These are phyloP conservation scores for Oryza australiensis DNA, from an alignment of 176 grass and related monocot species.

Conservation along the genomic window DNA sequence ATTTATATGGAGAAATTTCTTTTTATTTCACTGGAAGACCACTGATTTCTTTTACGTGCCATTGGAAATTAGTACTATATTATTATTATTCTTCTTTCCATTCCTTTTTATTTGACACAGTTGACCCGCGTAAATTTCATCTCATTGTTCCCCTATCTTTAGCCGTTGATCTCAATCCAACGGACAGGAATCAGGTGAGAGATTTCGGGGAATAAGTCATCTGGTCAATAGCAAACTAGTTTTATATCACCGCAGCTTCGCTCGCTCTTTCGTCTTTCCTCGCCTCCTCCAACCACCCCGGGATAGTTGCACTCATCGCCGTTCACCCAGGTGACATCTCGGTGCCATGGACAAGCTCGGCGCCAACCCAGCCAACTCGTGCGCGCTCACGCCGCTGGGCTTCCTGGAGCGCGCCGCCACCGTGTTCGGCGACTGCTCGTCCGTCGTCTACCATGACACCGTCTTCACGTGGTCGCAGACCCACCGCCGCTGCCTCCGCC, in stretches of 20 bases:
- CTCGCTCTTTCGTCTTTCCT: neutral
- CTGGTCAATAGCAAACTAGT: too few species aligned
- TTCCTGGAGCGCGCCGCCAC: constrained; percentile 70
- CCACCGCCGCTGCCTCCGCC: constrained; percentile 65
- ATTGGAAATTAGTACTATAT: too few species aligned
- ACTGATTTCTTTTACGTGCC: too few species aligned
- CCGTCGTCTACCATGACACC: constrained; percentile 66
- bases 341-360: constrained; percentile 44
- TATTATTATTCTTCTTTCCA: too few species aligned
- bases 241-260: neutral
- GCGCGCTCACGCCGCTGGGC: constrained; percentile 62
- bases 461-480: constrained; percentile 80
- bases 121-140: too few species aligned
- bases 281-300: neutral
- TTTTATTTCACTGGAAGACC: too few species aligned
- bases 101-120: too few species aligned
- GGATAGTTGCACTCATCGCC: neutral
- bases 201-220: too few species aligned
- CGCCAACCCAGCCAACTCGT: constrained; percentile 56
- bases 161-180: too few species aligned
- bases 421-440: constrained; percentile 61
- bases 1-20: too few species aligned
- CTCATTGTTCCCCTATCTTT: too few species aligned
- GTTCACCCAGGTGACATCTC: neutral
- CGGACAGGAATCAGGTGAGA: too few species aligned